Conservation (phyloP, 2,329 filamentous ascomycete genomes). For the Xylaria sp. region DNA sequence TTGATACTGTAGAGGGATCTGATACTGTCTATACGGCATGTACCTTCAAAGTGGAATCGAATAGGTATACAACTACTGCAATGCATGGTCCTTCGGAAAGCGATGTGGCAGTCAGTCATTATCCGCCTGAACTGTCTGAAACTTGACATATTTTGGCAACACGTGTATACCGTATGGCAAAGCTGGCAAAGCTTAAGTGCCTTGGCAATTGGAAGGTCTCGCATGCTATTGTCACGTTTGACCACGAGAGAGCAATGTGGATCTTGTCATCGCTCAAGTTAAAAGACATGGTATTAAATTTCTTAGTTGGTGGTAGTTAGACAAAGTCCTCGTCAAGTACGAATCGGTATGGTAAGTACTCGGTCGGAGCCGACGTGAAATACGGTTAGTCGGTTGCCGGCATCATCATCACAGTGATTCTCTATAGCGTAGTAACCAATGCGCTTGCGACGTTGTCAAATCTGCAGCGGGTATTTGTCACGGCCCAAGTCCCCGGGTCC, state of each 20-base stretch:
- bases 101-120: not conserved
- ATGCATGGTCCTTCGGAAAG: slow-evolving; percentile 12
- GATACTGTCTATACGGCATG: not conserved
- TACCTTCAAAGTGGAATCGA: not conserved
- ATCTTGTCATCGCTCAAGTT: not conserved
- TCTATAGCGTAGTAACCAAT: not conserved
- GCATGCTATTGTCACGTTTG: not conserved
- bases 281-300: not conserved
- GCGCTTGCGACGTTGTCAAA: slow-evolving; percentile 3
- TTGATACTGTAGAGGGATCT: not conserved
- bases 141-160: slow-evolving; percentile 3
- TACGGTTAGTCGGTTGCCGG: not conserved
- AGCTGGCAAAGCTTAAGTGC: slow-evolving; percentile 17
- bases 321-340: too few relatives aligned
- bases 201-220: slow-evolving; percentile 8
- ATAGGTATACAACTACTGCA: slow-evolving; percentile 1
- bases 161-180: slow-evolving; percentile 12
- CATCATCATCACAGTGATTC: not conserved
- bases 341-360: too few relatives aligned
- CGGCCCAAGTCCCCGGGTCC: slow-evolving; percentile 34
- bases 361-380: slow-evolving; percentile 1
- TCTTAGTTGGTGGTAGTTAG: not conserved
- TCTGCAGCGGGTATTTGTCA: slow-evolving; percentile 35
- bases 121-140: not conserved
- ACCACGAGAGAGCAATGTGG: slow-evolving; percentile 14